Conservation (phyloP, 2,329 filamentous ascomycete genomes). For the Colletotrichum salicis region DNA sequence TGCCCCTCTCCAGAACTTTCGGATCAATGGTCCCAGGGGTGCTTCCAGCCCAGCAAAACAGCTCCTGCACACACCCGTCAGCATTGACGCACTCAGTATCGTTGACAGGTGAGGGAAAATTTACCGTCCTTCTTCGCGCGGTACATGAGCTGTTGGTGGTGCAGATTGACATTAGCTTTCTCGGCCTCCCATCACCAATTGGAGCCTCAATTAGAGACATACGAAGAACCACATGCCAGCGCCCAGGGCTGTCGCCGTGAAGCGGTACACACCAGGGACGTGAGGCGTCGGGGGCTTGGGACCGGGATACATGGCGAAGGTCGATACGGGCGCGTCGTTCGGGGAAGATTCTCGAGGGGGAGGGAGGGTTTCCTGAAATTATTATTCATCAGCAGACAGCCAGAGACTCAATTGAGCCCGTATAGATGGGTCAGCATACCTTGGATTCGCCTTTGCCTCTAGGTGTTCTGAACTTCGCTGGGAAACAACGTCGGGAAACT, state of each 20-base stretch:
- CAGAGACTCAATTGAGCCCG: background rate
- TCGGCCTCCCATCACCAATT: background rate
- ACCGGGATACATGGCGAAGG: conserved; percentile 25
- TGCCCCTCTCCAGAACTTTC: background rate
- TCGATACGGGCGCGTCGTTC: conserved; percentile 6
- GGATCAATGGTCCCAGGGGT: conserved; percentile 91
- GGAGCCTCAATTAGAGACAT: conserved; percentile 51
- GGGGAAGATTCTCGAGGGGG: background rate
- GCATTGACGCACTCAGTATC: background rate
- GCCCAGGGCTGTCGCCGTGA: conserved; percentile 85
- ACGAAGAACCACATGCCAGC: conserved; percentile 99
- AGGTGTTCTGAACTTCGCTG: background rate
- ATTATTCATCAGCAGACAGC: background rate
- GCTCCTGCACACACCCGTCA: conserved; percentile 60
- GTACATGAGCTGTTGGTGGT: conserved; percentile 80
- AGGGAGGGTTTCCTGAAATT: background rate
- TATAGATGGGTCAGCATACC: background rate
- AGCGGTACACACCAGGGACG: conserved; percentile 76
- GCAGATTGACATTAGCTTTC: conserved; percentile 35
- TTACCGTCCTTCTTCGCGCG: conserved; percentile 93
- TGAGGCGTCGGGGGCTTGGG: conserved; percentile 58
- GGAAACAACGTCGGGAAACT: background rate
- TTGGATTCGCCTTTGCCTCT: conserved; percentile 6
- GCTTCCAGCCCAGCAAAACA: conserved; percentile 90
- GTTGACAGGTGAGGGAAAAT: conserved; percentile 25